Evolutionary conservation across 495 filamentous ascomycete species (phyloP).

Genomic region (Darksidea phi): DNA sequence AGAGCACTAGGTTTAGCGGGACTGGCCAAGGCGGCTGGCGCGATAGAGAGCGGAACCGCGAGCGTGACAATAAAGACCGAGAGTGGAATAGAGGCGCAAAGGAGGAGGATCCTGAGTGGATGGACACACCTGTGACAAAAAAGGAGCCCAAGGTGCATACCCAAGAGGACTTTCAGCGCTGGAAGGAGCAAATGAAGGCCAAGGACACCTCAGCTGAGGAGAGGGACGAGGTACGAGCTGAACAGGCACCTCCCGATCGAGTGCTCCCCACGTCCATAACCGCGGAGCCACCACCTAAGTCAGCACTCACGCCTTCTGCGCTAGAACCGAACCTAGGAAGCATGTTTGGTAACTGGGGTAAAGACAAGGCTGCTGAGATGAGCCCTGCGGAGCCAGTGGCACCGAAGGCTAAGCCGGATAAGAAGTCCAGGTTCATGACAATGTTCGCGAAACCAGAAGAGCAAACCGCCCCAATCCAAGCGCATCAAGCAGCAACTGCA

Average conservation of each 20-base stretch:
- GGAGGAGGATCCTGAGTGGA: constrained; percentile 62
- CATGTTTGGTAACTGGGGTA: constrained; percentile 68
- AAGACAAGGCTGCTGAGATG: constrained; percentile 38
- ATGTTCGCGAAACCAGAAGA: constrained; percentile 68
- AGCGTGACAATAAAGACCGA: constrained; percentile 53
- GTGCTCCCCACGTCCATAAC: background rate
- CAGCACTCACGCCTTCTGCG: constrained; percentile 54
- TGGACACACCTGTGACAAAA: constrained; percentile 39
- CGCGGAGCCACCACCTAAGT: constrained; percentile 40
- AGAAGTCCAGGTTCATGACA: constrained; percentile 72
- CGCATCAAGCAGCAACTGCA: constrained; percentile 29
- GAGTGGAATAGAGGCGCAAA: constrained; percentile 39
- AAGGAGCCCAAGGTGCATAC: constrained; percentile 63
- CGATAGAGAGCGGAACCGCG: constrained; percentile 50
- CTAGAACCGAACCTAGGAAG: constrained; percentile 70
- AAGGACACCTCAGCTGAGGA: constrained; percentile 49
- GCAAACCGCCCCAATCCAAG: constrained; percentile 40
- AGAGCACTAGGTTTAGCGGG: constrained; percentile 24
- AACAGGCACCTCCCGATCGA: background rate
- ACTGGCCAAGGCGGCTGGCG: constrained; percentile 36
- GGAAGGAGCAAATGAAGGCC: constrained; percentile 90
- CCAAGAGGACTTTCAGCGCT: constrained; percentile 90
- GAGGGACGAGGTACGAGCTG: constrained; percentile 43
- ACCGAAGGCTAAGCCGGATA: constrained; percentile 51
- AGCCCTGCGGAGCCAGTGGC: constrained; percentile 39